A percentile compares a stretch with the other conserved stretches of the same genome.
These are phyloP conservation scores for Serpula lacrymans DNA, from an alignment of 768 basidiomycete species.

Conservation along the genomic window DNA sequence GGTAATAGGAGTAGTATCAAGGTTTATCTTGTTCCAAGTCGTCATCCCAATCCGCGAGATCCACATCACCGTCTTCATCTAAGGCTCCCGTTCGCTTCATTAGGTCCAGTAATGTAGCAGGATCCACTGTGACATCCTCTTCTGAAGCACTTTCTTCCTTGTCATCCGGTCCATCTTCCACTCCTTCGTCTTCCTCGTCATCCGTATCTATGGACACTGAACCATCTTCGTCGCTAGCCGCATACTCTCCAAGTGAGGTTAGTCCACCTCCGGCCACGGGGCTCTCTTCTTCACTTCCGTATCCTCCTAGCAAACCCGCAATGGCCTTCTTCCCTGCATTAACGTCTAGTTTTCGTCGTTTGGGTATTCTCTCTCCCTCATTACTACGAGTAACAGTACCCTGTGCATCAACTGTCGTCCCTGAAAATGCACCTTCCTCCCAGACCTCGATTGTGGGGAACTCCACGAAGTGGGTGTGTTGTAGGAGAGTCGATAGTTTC, in stretches of 20 bases:
- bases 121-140: slow-evolving; percentile 35
- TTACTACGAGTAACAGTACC: slow-evolving; percentile 42
- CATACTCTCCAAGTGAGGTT: slow-evolving; percentile 50
- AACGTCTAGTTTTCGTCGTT: slow-evolving; percentile 54
- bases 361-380: slow-evolving; percentile 36
- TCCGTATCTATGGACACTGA: slow-evolving; percentile 33
- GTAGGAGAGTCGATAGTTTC: slow-evolving; percentile 47
- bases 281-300: slow-evolving; percentile 53
- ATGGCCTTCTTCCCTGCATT: slow-evolving; percentile 55
- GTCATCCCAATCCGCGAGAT: slow-evolving; percentile 53
- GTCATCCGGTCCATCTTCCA: slow-evolving; percentile 33
- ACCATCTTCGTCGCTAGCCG: slow-evolving; percentile 43
- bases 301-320: slow-evolving; percentile 53
- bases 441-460: slow-evolving; percentile 81
- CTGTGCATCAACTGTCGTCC: slow-evolving; percentile 53
- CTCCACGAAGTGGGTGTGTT: slow-evolving; percentile 70
- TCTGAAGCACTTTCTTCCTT: too few relatives aligned
- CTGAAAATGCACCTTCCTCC: slow-evolving; percentile 57
- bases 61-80: slow-evolving; percentile 32
- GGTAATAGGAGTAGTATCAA: slow-evolving; percentile 13
- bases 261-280: too few relatives aligned
- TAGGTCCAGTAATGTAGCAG: slow-evolving; percentile 40
- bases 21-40: slow-evolving; percentile 35
- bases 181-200: slow-evolving; percentile 24
- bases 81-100: slow-evolving; percentile 35